These are phyloP conservation scores for Cicer bijugum DNA, from an alignment of 306 rosid species.

Conservation along the genomic window DNA sequence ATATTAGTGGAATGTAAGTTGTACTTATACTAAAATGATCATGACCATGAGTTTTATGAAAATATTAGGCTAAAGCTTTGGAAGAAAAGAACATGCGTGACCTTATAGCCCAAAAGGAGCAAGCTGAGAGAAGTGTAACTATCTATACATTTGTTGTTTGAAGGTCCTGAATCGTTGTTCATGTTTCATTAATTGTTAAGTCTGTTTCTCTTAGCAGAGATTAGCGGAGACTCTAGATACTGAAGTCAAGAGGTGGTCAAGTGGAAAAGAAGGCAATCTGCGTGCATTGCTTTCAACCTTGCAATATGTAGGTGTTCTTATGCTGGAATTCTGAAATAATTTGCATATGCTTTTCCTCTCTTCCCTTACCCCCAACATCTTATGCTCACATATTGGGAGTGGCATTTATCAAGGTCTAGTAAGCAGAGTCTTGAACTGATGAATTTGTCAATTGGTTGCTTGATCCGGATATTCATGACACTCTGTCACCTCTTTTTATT, in stretches of 20 bases:
- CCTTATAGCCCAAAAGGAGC: constrained; percentile 84
- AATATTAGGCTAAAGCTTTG: constrained; percentile 85
- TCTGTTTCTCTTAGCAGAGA: constrained; percentile 70
- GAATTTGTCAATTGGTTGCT: constrained; percentile 33
- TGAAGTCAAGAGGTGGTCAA: constrained; percentile 96
- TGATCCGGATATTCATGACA: constrained; percentile 29
- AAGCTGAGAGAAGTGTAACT: constrained; percentile 83
- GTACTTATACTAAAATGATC: constrained; percentile 30
- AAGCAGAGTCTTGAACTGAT: constrained; percentile 4
- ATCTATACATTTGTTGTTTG: constrained; percentile 29
- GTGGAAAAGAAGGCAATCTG: constrained; percentile 97
- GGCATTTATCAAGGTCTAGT: constrained; percentile 11
- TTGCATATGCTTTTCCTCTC: not conserved
- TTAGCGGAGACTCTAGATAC: constrained; percentile 94
- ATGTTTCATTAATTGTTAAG: constrained; percentile 43
- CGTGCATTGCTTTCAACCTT: constrained; percentile 96
- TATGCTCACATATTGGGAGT: constrained; percentile 14
- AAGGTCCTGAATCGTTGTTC: constrained; percentile 31
- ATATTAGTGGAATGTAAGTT: constrained; percentile 11
- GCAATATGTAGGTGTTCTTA: constrained; percentile 83
- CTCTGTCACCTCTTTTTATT: not conserved
- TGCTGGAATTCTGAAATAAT: constrained; percentile 39
- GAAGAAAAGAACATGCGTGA: constrained; percentile 89
- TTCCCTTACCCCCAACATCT: constrained; percentile 27
- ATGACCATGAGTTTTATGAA: constrained; percentile 45